Conservation (phyloP, 352 stramenopile species). For the Pythium sp. region DNA sequence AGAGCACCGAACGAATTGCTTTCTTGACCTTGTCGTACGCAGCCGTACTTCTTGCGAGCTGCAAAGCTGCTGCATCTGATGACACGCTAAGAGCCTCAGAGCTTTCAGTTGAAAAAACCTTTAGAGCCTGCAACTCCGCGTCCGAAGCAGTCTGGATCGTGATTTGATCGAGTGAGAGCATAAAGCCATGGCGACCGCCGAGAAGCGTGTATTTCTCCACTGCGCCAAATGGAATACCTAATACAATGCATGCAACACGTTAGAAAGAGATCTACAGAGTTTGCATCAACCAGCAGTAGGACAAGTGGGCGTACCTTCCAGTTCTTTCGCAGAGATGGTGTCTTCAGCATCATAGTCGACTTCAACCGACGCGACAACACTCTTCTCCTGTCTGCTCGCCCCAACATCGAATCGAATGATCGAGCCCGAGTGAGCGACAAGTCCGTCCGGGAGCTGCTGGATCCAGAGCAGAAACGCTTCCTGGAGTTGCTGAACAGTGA, state of each 20-base stretch:
- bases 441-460: conserved; percentile 11
- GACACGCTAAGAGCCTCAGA: conserved; percentile 7
- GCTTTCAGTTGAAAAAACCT: conserved; percentile 16
- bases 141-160: conserved; percentile 29
- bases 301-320: conserved; percentile 36
- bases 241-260: neutral
- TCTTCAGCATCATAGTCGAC: conserved; percentile 49
- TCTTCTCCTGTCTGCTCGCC: conserved; percentile 11
- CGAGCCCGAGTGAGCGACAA: conserved; percentile 32
- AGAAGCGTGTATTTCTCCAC: conserved; percentile 58
- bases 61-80: conserved; percentile 28
- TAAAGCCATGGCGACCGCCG: conserved; percentile 28
- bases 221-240: conserved; percentile 51
- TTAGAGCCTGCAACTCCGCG: conserved; percentile 23
- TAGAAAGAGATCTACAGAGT: neutral
- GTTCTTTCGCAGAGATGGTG: conserved; percentile 31
- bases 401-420: conserved; percentile 23
- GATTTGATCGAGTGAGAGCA: conserved; percentile 33
- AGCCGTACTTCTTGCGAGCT: conserved; percentile 41
- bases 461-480: conserved; percentile 37
- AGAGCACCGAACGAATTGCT: conserved; percentile 49
- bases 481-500: conserved; percentile 17
- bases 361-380: conserved; percentile 30
- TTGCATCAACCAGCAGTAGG: neutral
- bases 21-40: conserved; percentile 43